Conservation (phyloP, 176 grass and related monocot genomes). For the Ananas comosus region DNA sequence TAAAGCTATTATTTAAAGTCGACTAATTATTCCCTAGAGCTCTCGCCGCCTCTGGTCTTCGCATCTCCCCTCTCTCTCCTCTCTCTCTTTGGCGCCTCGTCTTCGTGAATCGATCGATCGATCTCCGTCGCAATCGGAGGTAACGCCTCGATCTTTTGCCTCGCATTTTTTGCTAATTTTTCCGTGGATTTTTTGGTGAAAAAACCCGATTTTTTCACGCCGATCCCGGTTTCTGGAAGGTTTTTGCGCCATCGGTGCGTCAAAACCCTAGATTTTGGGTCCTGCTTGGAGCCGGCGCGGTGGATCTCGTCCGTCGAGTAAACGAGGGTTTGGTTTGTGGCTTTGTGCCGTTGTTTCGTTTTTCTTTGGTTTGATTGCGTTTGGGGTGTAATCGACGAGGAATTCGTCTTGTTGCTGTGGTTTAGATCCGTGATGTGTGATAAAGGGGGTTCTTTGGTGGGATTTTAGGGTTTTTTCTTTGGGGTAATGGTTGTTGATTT, state of each 20-base stretch:
- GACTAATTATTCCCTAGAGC: neutral
- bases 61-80: neutral
- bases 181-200: neutral
- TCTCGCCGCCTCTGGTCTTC: constrained; percentile 3
- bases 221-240: neutral
- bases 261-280: neutral
- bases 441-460: neutral
- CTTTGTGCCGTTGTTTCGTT: neutral
- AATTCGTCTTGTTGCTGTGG: neutral
- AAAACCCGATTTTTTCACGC: neutral
- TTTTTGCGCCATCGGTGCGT: neutral
- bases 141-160: neutral
- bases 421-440: neutral
- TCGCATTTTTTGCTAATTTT: neutral
- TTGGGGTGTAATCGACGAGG: neutral
- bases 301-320: neutral
- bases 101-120: neutral
- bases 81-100: neutral
- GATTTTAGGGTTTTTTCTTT: neutral
- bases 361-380: neutral
- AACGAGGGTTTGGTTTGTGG: neutral
- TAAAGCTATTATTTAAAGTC: neutral
- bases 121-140: neutral
- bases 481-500: neutral
- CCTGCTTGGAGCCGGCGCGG: neutral